Evolutionary conservation across 257 asterid species (phyloP).

Genomic region (Solanum chiquidenum): DNA sequence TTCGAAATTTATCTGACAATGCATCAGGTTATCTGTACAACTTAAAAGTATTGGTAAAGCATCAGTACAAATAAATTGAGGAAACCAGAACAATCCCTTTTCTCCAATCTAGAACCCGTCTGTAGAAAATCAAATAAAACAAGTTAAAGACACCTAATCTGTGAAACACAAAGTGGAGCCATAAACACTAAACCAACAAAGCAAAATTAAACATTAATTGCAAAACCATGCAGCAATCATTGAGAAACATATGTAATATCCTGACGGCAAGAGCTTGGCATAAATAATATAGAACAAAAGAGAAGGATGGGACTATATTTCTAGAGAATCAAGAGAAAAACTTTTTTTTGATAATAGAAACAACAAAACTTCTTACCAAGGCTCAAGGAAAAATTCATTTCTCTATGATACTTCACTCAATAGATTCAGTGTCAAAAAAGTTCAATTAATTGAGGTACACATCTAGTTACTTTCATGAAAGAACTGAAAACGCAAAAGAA

Average conservation of each 20-base stretch:
- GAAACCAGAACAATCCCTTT: neutral
- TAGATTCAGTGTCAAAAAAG: neutral
- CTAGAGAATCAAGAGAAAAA: neutral
- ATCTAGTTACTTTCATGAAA: neutral
- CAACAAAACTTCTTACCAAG: neutral
- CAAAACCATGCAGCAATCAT: neutral
- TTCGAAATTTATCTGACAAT: neutral
- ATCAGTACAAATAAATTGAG: neutral
- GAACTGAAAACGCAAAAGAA: neutral
- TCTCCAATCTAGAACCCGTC: neutral
- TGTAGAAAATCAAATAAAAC: neutral
- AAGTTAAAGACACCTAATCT: neutral
- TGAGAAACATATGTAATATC: neutral
- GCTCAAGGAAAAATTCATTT: neutral
- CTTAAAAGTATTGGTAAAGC: neutral
- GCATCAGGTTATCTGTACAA: neutral
- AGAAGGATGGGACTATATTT: neutral
- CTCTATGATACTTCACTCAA: neutral
- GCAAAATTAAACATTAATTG: neutral
- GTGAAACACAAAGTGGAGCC: neutral
- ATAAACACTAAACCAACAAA: neutral
- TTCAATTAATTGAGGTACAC: neutral
- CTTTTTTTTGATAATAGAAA: neutral
- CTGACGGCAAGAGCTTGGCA: neutral
- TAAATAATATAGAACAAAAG: neutral